A percentile compares a stretch with the other conserved stretches of the same genome.
phyloP scores from a whole-genome alignment of 2,329 filamentous ascomycete species.

The Monosporascus sp. region DNA sequence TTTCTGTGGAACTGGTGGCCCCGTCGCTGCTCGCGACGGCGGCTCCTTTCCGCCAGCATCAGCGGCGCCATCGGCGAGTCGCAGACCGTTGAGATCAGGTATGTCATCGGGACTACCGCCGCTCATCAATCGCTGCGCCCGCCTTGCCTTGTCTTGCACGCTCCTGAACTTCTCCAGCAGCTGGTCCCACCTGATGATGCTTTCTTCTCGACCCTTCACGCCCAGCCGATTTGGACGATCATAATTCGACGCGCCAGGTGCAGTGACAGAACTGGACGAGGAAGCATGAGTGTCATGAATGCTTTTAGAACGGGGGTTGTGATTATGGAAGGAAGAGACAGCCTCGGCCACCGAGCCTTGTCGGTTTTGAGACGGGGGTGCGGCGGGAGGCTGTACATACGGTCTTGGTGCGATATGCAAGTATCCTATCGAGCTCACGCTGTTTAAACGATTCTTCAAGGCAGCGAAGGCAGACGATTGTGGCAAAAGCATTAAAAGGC shows the following conservation, averaged over 20 bases:
- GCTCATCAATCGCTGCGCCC: constrained; percentile 56
- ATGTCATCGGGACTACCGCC: constrained; percentile 46
- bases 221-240: constrained; percentile 67
- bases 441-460: constrained; percentile 92
- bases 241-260: constrained; percentile 51
- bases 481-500: constrained; percentile 93
- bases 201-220: constrained; percentile 70
- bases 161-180: constrained; percentile 89
- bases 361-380: constrained; percentile 23
- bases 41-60: constrained; percentile 27
- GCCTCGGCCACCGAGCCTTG: constrained; percentile 29
- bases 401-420: constrained; percentile 74
- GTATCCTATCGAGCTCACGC: constrained; percentile 94
- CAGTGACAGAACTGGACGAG: constrained; percentile 37
- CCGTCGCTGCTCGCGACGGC: constrained; percentile 25
- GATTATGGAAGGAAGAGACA: constrained; percentile 21
- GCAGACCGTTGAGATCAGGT: constrained; percentile 35
- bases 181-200: constrained; percentile 83
- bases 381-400: constrained; percentile 49
- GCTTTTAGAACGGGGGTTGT: constrained; percentile 23
- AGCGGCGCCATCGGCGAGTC: constrained; percentile 34
- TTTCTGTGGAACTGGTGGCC: constrained; percentile 42
- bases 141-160: constrained; percentile 80
- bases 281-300: constrained; percentile 30
- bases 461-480: constrained; percentile 97